Conservation (phyloP, 2,329 filamentous ascomycete genomes). For the Penicillium sp. region DNA sequence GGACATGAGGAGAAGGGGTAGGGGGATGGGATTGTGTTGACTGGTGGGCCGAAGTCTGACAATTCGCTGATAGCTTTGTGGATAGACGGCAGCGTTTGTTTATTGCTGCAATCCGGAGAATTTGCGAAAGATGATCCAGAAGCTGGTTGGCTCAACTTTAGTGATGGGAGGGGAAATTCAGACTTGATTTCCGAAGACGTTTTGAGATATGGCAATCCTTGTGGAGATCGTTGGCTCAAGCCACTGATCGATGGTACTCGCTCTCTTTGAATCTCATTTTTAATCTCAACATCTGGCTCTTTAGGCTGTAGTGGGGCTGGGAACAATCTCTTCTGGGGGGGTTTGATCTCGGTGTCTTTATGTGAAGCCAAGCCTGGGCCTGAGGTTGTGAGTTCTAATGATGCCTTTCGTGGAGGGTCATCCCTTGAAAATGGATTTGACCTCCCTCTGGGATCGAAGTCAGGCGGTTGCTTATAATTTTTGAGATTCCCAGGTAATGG, state of each 20-base stretch:
- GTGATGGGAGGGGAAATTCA: constrained; percentile 38
- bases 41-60: constrained; percentile 25
- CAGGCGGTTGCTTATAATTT: constrained; percentile 3
- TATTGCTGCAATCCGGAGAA: constrained; percentile 34
- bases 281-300: background rate
- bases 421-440: background rate
- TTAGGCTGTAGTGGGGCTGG: background rate
- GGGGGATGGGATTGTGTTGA: constrained; percentile 26
- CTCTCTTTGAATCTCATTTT: background rate
- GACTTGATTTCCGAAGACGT: constrained; percentile 29
- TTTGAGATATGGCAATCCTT: constrained; percentile 20
- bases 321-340: background rate
- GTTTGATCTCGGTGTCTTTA: background rate
- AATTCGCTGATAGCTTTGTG: constrained; percentile 37
- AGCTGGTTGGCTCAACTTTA: constrained; percentile 40
- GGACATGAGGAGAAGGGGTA: constrained; percentile 26
- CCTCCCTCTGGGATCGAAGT: constrained; percentile 1
- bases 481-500: constrained; percentile 32
- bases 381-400: background rate
- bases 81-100: constrained; percentile 43
- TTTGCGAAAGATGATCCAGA: constrained; percentile 18
- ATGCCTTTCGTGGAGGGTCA: background rate
- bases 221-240: constrained; percentile 8
- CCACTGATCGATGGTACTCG: constrained; percentile 8
- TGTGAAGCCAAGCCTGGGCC: background rate